Evolutionary conservation across 2,329 filamentous ascomycete species (phyloP), one percentile per base, ranked within the genome.

Genomic region (Aspergillus tubingensis): DNA sequence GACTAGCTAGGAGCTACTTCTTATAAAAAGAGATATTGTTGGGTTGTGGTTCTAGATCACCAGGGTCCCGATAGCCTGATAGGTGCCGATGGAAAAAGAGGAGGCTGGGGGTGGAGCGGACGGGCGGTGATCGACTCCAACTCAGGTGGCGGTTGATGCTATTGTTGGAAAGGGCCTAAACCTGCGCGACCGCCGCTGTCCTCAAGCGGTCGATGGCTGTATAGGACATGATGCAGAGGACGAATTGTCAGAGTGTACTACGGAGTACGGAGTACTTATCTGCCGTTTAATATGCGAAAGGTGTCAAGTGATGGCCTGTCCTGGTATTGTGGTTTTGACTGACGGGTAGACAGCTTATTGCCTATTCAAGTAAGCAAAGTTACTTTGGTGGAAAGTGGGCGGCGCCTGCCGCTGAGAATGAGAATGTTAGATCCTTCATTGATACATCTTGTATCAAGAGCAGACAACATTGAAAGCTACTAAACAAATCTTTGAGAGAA

Each of bases 21-120:
- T 36, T 44, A n/a, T 39, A 15, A 19, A 19, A 27, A n/a, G 38
- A 17, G 27, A 54, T 5, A 8, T 30, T 44, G 39, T 17, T 44
- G 23, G 27, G 8, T 27, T 19, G 38, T 30, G 15, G 38, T 54
- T 8, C 17, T 39, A 13, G 36, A 27, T 36, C n/a, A 21, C 2
- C 19, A 43, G 17, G 39, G 36, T n/a, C 44, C 21, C 8, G 25
- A 36, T 15, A 15, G 32, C 11, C 32, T 36, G 25, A 43, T 32
- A 54, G 38, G 52, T 19, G 23, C 51, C 8, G 15, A 36, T 13
- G 10, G 13, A 57, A 63, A 63, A 54, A 21, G 51, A 48, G 60
- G 62, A 55, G 62, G 62, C 54, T 64, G 62, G 62, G 58, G 23
- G 48, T 63, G 61, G 61, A 58, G 58, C 36, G 58, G 48, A 58